Conservation (phyloP, 163 green algal species). For the Coccomyxa subellipsoidea region DNA sequence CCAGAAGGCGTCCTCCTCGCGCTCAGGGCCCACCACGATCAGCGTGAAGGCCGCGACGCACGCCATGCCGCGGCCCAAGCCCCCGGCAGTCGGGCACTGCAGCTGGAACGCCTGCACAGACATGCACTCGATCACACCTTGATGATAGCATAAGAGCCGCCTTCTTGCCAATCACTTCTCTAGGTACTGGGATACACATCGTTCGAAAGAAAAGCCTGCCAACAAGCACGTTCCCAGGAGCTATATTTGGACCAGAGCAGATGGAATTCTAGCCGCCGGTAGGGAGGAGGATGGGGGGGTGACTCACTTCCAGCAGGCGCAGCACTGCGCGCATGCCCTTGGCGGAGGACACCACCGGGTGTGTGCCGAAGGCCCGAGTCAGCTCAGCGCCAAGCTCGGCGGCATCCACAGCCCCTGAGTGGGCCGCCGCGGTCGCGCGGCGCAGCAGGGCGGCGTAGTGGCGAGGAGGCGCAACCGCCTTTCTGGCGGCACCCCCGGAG, state of each 20-base stretch:
- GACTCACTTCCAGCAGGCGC: background rate
- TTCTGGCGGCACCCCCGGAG: constrained; percentile 18
- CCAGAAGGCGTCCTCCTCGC: constrained; percentile 52
- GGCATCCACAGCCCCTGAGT: background rate
- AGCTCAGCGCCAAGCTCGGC: constrained; percentile 4
- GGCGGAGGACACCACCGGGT: background rate
- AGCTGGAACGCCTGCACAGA: background rate
- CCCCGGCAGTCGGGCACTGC: background rate
- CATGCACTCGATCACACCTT: constrained; percentile 7
- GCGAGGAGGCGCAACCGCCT: background rate
- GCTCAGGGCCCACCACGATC: constrained; percentile 24
- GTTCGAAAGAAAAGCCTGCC: no score
- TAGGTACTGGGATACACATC: no score
- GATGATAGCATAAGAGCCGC: background rate
- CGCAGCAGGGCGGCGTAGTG: constrained; percentile 6
- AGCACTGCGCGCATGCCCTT: background rate
- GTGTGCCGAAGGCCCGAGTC: background rate
- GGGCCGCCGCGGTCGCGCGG: background rate
- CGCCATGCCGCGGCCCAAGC: background rate
- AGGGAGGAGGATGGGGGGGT: no score
- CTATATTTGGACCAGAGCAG: no score
- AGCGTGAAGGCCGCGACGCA: constrained; percentile 38
- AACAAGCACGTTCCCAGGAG: no score
- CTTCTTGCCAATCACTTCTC: no score
- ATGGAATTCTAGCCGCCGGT: no score